A percentile compares a stretch with the other conserved stretches of the same genome.
phyloP scores from a whole-genome alignment of 1,139 yeast genomes.

The Entelexis paramagnoliae region DNA sequence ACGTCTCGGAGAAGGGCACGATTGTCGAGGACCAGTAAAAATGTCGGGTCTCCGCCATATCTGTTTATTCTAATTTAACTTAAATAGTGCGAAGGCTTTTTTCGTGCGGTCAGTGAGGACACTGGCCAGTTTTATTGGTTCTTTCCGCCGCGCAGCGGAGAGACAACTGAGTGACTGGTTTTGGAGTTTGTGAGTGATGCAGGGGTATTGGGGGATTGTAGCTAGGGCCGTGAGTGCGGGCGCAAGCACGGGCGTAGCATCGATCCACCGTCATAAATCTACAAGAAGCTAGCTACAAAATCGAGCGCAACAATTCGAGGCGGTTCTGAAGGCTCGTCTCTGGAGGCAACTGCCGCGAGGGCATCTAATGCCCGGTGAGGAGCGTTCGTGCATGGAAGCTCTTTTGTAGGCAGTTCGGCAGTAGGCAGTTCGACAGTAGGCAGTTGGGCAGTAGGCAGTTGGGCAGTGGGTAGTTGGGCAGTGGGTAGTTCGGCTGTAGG shows the following conservation, averaged over 20 bases:
- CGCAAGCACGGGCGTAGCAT: neutral
- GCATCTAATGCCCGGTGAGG: too few relatives aligned
- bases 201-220: neutral
- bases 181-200: neutral
- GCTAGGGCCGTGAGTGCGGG: slow-evolving; percentile 3
- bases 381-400: too few relatives aligned
- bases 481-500: too few relatives aligned
- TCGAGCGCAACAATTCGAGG: too few relatives aligned
- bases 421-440: too few relatives aligned
- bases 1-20: slow-evolving; percentile 93
- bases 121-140: slow-evolving; percentile 16
- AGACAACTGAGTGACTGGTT: neutral
- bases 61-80: slow-evolving; percentile 4
- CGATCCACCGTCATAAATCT: neutral
- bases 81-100: slow-evolving; percentile 8
- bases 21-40: slow-evolving; percentile 54
- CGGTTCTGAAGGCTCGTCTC: too few relatives aligned
- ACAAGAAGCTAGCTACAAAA: neutral
- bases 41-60: neutral
- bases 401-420: too few relatives aligned
- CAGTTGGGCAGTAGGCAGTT: too few relatives aligned
- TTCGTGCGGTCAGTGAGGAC: slow-evolving; percentile 22
- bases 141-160: neutral
- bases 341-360: too few relatives aligned
- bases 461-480: too few relatives aligned